Percentiles rank a stretch among this genome's conserved stretches.
Conservation (phyloP, 164 flowering plant genomes). For the Magnolia changhungtana region DNA sequence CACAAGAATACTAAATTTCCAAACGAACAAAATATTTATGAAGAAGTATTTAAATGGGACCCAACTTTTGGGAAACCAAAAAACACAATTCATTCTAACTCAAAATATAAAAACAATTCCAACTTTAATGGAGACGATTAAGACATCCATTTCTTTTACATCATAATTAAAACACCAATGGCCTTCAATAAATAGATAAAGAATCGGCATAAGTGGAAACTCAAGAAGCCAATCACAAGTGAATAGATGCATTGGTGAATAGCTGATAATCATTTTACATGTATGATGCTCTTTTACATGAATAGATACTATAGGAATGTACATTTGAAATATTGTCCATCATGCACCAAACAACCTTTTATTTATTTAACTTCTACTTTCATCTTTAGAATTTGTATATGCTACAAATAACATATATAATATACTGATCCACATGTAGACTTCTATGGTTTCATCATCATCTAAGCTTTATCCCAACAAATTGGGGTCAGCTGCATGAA, state of each 20-base stretch:
- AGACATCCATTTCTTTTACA: not conserved
- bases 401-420: too few species aligned
- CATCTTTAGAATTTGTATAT: too few species aligned
- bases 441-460: too few species aligned
- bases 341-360: not conserved
- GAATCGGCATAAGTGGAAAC: not conserved
- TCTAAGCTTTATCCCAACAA: too few species aligned
- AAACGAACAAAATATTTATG: not conserved
- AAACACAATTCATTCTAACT: not conserved
- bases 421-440: too few species aligned
- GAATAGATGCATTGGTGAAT: not conserved
- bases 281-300: not conserved
- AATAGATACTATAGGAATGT: not conserved
- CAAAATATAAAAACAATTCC: not conserved
- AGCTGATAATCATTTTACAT: too few species aligned
- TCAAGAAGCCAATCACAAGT: not conserved
- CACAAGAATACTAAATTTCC: not conserved
- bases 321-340: not conserved
- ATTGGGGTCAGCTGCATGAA: too few species aligned
- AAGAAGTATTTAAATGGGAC: not conserved
- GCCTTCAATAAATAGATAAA: not conserved
- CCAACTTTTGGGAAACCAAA: not conserved
- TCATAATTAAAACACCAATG: too few species aligned
- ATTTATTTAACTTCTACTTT: not conserved
- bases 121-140: not conserved